Evolutionary conservation across 257 asterid genomes (phyloP), one percentile per base, ranked within the genome.

Genomic region (Anisodus tanguticus): DNA sequence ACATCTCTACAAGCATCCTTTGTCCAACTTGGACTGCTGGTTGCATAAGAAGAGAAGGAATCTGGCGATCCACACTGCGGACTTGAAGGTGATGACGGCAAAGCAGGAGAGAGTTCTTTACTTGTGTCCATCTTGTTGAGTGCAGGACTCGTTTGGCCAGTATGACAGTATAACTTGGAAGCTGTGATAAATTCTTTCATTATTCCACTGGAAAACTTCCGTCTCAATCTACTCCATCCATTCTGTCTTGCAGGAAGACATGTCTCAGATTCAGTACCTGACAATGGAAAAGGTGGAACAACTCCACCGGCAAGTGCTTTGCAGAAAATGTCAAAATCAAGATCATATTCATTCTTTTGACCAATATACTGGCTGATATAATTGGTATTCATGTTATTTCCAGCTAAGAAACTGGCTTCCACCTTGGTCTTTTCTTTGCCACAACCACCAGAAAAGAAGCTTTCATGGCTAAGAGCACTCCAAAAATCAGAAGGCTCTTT

Each of bases 401-500:
- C 87, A 41, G 16, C 16, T 26, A 85, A 83, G 62, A 55, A 64
- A 39, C 80, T 72, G 62, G 70, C 87, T 47, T 77, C 89, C 57
- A 74, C 82, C 2, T 81, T 81, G 11, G 63, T 71, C 58, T 77
- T 83, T 86, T 76, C 69, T 78, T 86, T 74, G 53, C 82, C 71
- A 55, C 63, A 53, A 76, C 81, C 64, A 55, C 67, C 45, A 60
- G 78, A 62, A 67, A 85, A 58, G 55, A 31, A 49, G 70, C 69
- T 82, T 22, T 86, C 88, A 51, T 31, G 77, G 37, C 88, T 87
- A 16, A 96, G 88, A 85, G 93, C 94, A 83, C 86, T 91, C 98
- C 98, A 93, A 82, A 97, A 93, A 64, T 91, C 96, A 82, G 84
- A 31, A 10, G 95, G 92, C 91, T 97, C 99, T 57, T 93, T 93